Evolutionary conservation across 805 yeast species (phyloP).

Genomic region (Ogataea philodendri): DNA sequence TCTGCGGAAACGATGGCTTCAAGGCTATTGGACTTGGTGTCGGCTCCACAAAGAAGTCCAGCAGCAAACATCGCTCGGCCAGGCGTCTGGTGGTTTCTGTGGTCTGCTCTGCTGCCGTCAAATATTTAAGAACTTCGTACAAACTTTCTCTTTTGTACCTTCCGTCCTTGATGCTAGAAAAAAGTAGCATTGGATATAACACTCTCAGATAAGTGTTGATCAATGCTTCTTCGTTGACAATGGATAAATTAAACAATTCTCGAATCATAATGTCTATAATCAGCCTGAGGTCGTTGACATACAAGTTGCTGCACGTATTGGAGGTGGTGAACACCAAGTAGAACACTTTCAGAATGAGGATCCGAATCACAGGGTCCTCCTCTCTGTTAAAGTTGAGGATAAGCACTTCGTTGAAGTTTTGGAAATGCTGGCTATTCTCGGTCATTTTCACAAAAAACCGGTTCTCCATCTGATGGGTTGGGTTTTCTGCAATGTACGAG

Average conservation of each 20-base stretch:
- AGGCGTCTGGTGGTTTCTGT: conserved; percentile 41
- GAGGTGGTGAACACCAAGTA: conserved; percentile 71
- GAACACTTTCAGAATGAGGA: conserved; percentile 74
- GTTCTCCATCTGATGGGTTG: conserved; percentile 29
- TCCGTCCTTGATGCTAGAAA: conserved; percentile 56
- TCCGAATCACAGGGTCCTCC: conserved; percentile 65
- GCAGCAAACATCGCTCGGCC: conserved; percentile 37
- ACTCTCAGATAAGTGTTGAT: conserved; percentile 75
- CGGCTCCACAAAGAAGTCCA: conserved; percentile 20
- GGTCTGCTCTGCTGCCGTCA: conserved; percentile 40
- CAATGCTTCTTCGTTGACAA: conserved; percentile 50
- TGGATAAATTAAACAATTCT: conserved; percentile 68
- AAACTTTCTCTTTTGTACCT: conserved; percentile 60
- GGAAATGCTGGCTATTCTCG: conserved; percentile 41
- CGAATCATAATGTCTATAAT: conserved; percentile 79
- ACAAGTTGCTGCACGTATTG: conserved; percentile 63
- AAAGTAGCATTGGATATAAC: conserved; percentile 64
- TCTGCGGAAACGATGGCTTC: conserved; percentile 3
- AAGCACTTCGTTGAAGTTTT: conserved; percentile 63
- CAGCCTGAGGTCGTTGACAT: conserved; percentile 81
- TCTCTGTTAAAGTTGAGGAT: conserved; percentile 78
- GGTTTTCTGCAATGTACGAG: conserved; percentile 25
- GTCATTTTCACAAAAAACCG: conserved; percentile 57
- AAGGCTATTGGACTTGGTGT: background rate
- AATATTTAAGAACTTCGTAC: conserved; percentile 46